These are phyloP conservation scores for Cicer yamashitae DNA, from an alignment of 306 rosid species.

Conservation along the genomic window DNA sequence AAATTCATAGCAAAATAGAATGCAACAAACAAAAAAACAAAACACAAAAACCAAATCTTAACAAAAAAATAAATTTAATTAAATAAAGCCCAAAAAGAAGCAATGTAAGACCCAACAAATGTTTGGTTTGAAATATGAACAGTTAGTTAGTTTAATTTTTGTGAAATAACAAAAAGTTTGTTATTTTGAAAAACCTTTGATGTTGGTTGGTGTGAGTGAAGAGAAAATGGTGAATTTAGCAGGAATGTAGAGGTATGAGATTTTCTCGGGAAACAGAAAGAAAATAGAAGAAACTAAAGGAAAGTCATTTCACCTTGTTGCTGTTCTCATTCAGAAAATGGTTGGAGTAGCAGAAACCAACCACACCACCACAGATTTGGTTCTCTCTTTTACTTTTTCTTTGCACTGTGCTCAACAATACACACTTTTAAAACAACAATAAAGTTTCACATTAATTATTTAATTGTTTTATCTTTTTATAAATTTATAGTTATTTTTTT, in stretches of 20 bases:
- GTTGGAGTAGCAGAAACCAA: slow-evolving; percentile 26
- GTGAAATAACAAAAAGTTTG: background rate
- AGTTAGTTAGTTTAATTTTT: background rate
- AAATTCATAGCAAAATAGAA: slow-evolving; percentile 32
- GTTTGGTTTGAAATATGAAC: slow-evolving; percentile 6
- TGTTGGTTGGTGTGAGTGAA: background rate
- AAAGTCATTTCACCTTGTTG: slow-evolving; percentile 5
- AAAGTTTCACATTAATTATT: background rate
- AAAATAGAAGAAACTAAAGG: background rate
- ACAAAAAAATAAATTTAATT: background rate
- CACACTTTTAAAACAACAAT: slow-evolving; percentile 13
- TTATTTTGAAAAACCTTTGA: background rate
- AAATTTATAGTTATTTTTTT: background rate
- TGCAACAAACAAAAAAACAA: background rate
- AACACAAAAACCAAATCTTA: background rate
- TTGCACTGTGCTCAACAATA: slow-evolving; percentile 43
- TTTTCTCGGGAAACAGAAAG: slow-evolving; percentile 21
- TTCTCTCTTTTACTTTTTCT: slow-evolving; percentile 38
- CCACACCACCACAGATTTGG: slow-evolving; percentile 41
- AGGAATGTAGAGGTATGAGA: background rate
- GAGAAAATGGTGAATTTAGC: slow-evolving; percentile 6
- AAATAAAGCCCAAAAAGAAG: background rate
- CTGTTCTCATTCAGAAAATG: slow-evolving; percentile 40
- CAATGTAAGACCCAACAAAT: background rate
- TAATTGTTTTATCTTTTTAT: background rate